A percentile compares a stretch with the other conserved stretches of the same genome.
These are phyloP conservation scores for Dovyalis caffra DNA, from an alignment of 345 rosid species.

Conservation along the genomic window DNA sequence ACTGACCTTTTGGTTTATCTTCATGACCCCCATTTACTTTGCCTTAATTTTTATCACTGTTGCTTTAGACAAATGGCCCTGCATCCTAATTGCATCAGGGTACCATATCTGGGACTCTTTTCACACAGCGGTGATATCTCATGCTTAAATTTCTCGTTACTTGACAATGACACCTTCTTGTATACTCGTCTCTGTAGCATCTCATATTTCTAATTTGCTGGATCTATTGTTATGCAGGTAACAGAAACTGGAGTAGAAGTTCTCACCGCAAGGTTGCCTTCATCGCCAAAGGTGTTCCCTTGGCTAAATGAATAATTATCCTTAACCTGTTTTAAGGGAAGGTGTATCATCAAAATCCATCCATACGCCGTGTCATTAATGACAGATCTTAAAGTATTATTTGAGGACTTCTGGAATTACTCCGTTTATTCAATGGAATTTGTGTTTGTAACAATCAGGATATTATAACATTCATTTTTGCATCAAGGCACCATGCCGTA, in stretches of 20 bases:
- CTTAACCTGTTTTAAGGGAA: background rate
- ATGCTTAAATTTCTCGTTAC: no score
- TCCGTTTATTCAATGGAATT: no score
- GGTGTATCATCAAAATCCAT: no score
- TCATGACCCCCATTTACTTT: background rate
- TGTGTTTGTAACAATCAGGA: constrained; percentile 8
- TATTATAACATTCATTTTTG: constrained; percentile 15
- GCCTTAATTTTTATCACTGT: background rate
- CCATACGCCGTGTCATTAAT: no score
- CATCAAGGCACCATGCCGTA: background rate
- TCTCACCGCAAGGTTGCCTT: constrained; percentile 77
- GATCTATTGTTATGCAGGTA: constrained; percentile 45
- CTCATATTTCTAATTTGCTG: background rate
- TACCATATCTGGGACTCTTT: no score
- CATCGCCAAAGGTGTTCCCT: constrained; percentile 72
- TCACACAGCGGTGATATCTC: no score
- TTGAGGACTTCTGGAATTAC: no score
- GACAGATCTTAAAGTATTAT: no score
- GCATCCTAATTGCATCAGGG: no score
- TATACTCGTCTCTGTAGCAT: no score
- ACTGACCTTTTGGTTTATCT: background rate
- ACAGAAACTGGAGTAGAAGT: constrained; percentile 93
- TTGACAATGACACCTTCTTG: no score
- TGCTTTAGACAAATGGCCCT: background rate
- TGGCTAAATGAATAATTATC: constrained; percentile 51